Evolutionary conservation across 2,329 filamentous ascomycete genomes (phyloP).

Genomic region (Xylariales sp.): DNA sequence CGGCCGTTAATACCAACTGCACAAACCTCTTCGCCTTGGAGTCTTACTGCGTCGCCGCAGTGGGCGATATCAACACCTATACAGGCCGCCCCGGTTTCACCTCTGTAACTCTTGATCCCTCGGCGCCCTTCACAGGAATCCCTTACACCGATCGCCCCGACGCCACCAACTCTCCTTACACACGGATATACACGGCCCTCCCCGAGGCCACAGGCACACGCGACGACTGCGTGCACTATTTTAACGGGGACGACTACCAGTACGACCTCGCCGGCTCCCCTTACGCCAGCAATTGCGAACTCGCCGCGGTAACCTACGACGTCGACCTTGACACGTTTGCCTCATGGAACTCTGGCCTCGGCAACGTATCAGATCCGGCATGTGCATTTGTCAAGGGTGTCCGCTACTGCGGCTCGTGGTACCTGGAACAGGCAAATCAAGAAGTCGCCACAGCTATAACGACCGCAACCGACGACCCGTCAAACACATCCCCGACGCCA

Average conservation of each 20-base stretch:
- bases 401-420: conserved; percentile 11
- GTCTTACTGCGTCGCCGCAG: conserved; percentile 20
- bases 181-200: no score
- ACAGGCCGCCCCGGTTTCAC: conserved; percentile 6
- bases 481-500: conserved; percentile 2
- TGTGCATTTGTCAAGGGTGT: conserved; percentile 8
- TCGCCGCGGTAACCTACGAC: conserved; percentile 11
- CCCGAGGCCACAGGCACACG: no score
- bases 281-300: conserved; percentile 13
- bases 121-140: conserved; percentile 8
- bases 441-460: neutral
- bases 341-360: conserved; percentile 15
- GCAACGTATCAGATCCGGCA: conserved; percentile 10
- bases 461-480: conserved; percentile 4
- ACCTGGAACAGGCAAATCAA: neutral
- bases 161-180: conserved; percentile 9
- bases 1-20: conserved; percentile 12
- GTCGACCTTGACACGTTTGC: conserved; percentile 10
- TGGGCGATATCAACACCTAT: conserved; percentile 19
- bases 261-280: no score
- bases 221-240: no score
- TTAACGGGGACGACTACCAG: no score
- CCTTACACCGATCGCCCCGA: conserved; percentile 11
- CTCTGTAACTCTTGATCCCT: conserved; percentile 11
- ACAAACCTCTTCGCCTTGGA: conserved; percentile 17